phyloP scores from a whole-genome alignment of 306 rosid species.

The Crataegus laevigata region DNA sequence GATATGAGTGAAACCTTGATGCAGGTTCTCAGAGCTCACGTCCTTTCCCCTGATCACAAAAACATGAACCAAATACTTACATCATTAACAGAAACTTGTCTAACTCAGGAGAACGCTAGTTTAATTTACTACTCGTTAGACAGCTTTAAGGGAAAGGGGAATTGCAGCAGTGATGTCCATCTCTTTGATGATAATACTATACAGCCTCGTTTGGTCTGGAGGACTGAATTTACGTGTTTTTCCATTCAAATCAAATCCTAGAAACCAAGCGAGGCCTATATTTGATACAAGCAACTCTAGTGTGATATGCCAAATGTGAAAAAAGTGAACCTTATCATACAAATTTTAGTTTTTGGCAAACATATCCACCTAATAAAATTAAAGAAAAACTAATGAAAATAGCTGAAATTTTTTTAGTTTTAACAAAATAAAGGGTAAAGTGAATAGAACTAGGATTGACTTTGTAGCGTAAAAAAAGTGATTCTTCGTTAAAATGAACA shows the following conservation, averaged over 20 bases:
- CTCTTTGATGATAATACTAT: not conserved
- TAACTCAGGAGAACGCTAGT: not conserved
- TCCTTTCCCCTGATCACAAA: slow-evolving; percentile 59
- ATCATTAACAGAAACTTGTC: not conserved
- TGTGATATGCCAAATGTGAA: no score
- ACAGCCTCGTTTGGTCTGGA: not conserved
- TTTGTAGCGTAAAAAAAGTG: no score
- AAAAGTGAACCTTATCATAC: not conserved
- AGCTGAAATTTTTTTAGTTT: no score
- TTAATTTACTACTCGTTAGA: not conserved
- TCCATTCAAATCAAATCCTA: no score
- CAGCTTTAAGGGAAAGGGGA: not conserved
- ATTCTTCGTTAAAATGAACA: no score
- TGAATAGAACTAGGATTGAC: no score
- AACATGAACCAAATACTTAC: not conserved
- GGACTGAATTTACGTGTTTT: no score
- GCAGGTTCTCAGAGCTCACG: slow-evolving; percentile 64
- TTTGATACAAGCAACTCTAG: no score
- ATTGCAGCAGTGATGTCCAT: not conserved
- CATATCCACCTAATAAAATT: no score
- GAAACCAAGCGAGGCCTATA: no score
- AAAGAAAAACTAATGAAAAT: no score
- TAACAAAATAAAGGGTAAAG: no score
- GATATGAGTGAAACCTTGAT: slow-evolving; percentile 82
- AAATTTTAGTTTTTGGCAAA: not conserved